phyloP scores from a whole-genome alignment of 75 land plant species.

The Pinus taeda region DNA sequence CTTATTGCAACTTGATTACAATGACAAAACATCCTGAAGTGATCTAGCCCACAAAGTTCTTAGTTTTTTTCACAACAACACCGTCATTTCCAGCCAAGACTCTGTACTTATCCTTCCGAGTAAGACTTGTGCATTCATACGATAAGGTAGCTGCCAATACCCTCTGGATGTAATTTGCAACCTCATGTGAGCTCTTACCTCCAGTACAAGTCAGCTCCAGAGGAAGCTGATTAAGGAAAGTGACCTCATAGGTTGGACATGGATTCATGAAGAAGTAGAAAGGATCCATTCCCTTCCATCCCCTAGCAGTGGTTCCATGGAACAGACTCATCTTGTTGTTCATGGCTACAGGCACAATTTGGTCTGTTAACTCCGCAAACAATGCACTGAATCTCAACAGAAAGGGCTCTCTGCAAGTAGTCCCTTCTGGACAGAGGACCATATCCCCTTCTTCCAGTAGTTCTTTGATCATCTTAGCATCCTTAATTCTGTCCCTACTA shows the following conservation, averaged over 20 bases:
- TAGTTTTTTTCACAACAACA: constrained; percentile 7
- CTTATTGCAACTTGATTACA: no score
- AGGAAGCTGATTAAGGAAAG: constrained; percentile 66
- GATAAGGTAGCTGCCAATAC: constrained; percentile 27
- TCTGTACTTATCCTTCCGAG: constrained; percentile 51
- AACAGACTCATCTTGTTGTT: constrained; percentile 63
- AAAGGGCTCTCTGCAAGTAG: constrained; percentile 84
- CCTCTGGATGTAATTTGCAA: constrained; percentile 72
- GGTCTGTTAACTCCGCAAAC: constrained; percentile 78
- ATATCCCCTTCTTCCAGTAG: constrained; percentile 73
- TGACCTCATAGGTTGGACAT: constrained; percentile 69
- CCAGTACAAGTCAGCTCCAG: constrained; percentile 53
- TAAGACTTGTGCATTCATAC: constrained; percentile 44
- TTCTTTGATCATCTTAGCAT: constrained; percentile 53
- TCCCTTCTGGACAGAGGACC: constrained; percentile 86
- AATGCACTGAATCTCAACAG: constrained; percentile 79
- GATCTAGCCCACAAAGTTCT: no score
- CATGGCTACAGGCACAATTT: constrained; percentile 83
- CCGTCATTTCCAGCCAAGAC: constrained; percentile 53
- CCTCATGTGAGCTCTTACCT: constrained; percentile 65
- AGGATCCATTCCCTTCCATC: constrained; percentile 80
- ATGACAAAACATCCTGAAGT: no score
- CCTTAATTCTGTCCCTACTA: constrained; percentile 55
- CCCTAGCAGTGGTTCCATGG: constrained; percentile 78
- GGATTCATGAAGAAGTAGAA: constrained; percentile 95